Evolutionary conservation across 192 early-diverging fungal species (phyloP).

Genomic region (Coemansia asiatica): DNA sequence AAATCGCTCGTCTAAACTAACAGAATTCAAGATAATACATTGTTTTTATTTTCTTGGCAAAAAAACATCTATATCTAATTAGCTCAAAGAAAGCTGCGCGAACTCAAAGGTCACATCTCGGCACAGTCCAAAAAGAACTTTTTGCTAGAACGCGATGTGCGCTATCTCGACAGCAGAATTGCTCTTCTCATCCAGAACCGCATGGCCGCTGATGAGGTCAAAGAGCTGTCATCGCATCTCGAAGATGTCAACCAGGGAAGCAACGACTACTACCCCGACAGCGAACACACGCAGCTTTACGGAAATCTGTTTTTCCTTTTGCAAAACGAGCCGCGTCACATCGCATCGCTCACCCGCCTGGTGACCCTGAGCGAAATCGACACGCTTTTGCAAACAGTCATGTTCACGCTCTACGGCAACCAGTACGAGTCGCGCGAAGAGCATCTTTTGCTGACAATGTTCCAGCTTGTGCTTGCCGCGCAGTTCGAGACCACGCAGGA

Average conservation of each 20-base stretch:
- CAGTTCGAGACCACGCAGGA: slow-evolving; percentile 92
- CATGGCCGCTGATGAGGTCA: slow-evolving; percentile 87
- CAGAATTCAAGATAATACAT: no score
- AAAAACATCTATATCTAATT: slow-evolving; percentile 9
- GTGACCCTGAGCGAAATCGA: slow-evolving; percentile 90
- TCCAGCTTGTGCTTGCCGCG: slow-evolving; percentile 89
- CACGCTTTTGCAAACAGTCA: slow-evolving; percentile 89
- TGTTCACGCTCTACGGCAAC: slow-evolving; percentile 96
- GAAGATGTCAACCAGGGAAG: slow-evolving; percentile 51
- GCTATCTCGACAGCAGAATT: slow-evolving; percentile 88
- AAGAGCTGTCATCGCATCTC: slow-evolving; percentile 53
- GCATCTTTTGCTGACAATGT: slow-evolving; percentile 92
- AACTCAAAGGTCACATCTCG: slow-evolving; percentile 88
- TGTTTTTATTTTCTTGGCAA: no score
- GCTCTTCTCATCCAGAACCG: slow-evolving; percentile 90
- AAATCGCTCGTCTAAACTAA: no score
- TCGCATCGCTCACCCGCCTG: slow-evolving; percentile 80
- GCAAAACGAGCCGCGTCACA: slow-evolving; percentile 87
- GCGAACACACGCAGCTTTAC: slow-evolving; percentile 81
- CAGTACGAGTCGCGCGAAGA: slow-evolving; percentile 97
- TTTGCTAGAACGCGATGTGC: slow-evolving; percentile 87
- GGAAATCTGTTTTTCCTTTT: slow-evolving; percentile 92
- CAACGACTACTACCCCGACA: slow-evolving; percentile 67
- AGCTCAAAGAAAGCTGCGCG: slow-evolving; percentile 80
- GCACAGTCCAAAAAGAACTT: slow-evolving; percentile 94